These are phyloP conservation scores for Diaporthe velutina DNA, from an alignment of 2,329 filamentous ascomycete species.

Conservation along the genomic window DNA sequence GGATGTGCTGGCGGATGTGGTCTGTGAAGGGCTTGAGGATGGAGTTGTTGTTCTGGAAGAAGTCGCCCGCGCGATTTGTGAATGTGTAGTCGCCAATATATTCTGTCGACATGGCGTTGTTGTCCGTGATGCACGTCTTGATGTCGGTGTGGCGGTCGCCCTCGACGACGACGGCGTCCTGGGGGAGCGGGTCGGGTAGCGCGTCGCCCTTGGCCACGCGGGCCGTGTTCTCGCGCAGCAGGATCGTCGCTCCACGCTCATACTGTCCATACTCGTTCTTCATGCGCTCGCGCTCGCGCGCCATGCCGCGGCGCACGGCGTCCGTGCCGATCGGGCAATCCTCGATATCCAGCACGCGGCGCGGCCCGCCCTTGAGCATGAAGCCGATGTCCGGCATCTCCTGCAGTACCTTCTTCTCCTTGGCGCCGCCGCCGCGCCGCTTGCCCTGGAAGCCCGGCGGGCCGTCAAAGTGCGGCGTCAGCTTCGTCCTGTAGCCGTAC, in stretches of 20 bases:
- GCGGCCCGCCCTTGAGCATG: conserved; percentile 81
- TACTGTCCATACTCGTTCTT: conserved; percentile 78
- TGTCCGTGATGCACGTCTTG: conserved; percentile 91
- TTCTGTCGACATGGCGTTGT: conserved; percentile 85
- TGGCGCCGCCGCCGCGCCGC: conserved; percentile 63
- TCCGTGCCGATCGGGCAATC: conserved; percentile 96
- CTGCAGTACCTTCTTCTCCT: conserved; percentile 62
- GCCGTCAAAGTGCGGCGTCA: conserved; percentile 95
- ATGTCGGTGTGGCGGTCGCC: conserved; percentile 75
- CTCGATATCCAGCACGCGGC: conserved; percentile 90
- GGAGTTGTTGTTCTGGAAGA: conserved; percentile 99
- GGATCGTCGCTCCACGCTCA: conserved; percentile 85
- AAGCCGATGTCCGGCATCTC: conserved; percentile 88
- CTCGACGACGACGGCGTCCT: conserved; percentile 64
- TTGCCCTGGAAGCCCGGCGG: conserved; percentile 70
- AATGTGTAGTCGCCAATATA: conserved; percentile 89
- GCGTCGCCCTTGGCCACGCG: conserved; percentile 68
- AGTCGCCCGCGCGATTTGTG: conserved; percentile 90
- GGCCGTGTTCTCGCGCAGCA: conserved; percentile 87
- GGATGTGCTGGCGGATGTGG: conserved; percentile 85
- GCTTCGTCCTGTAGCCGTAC: conserved; percentile 95
- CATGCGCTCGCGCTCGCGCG: conserved; percentile 82
- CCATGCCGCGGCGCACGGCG: conserved; percentile 84
- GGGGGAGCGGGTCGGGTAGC: conserved; percentile 48
- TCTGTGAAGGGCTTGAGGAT: conserved; percentile 89